Base-by-base conservation (phyloP, 768 basidiomycete genomes). In the Xerocomellus intermedius region DNA sequence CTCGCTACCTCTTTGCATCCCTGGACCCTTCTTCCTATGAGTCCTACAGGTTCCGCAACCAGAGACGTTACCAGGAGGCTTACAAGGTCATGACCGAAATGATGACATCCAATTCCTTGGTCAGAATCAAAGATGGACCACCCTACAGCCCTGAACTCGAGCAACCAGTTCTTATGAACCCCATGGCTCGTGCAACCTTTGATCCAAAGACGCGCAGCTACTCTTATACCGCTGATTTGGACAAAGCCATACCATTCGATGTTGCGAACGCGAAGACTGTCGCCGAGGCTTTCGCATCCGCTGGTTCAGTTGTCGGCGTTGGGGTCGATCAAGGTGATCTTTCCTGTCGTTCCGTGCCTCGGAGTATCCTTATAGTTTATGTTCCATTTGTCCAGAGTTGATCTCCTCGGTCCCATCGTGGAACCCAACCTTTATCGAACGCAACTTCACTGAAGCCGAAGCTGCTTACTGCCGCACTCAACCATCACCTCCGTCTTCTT, bases 61-160 rank as follows among this genome's bases (percentile, higher is more conserved):
- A 73, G 44, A 75, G 69, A 59, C 91, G 91, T 50, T 80, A 82
- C 38, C 78, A 83, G 47, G 79, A 83, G 55, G 85, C 86, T 7
- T 94, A 94, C 78, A 93, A 91, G 74, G 85, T 86, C 12, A 93
- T 96, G 92, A 93, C 90, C 55, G 88, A 92, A 65, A 93, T 96
- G 85, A 91, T 98, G 89, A 93, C 90, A 71, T 85, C 83, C 71
- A 94, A 96, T 74, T 86, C 87, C 24, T 80, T 98, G 41, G 94
- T 98, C 65, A 89, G 89, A 77, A 85, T 98, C 80, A 97, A 98
- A 78, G 95, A 96, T 26, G 80, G 83, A 33, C 92, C 95, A 21
- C 94, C 95, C 17, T 98, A 94, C 75, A 74, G 80, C 45, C 79
- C 82, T 48, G 95, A 98, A 57, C 80, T 96, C 59, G 97, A 98